Evolutionary conservation across 2,329 filamentous ascomycete species (phyloP).

Genomic region (Alternaria solani): DNA sequence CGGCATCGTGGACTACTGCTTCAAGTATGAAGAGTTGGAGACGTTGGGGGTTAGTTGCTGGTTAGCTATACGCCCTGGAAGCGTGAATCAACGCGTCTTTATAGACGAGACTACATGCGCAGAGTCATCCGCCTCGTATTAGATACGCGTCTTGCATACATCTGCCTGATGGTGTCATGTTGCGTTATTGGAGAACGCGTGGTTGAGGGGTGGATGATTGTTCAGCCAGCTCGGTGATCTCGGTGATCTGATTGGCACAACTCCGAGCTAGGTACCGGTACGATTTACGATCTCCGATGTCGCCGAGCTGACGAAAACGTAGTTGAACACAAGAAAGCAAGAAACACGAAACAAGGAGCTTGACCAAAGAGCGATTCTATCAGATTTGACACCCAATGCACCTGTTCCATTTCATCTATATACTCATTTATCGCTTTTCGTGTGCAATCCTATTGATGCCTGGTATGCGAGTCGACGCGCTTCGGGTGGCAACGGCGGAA

Average conservation of each 20-base stretch:
- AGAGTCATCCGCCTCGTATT: neutral
- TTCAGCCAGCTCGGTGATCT: constrained; percentile 5
- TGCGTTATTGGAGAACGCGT: neutral
- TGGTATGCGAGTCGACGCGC: neutral
- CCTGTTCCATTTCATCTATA: neutral
- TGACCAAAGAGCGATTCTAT: neutral
- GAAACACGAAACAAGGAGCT: neutral
- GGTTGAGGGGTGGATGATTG: constrained; percentile 7
- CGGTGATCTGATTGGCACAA: constrained; percentile 6
- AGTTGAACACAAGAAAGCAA: neutral
- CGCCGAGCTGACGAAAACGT: constrained; percentile 15
- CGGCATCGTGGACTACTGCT: neutral
- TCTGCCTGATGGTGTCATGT: constrained; percentile 2
- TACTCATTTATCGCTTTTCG: neutral
- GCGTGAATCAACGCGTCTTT: constrained; percentile 6
- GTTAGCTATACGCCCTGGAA: neutral
- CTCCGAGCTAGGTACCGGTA: constrained; percentile 4
- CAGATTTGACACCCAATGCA: neutral
- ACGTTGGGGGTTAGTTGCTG: neutral
- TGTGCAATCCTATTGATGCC: neutral
- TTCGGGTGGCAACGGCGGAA: constrained; percentile 18
- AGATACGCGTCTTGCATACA: neutral
- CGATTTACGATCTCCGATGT: constrained; percentile 17
- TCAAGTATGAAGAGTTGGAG: neutral
- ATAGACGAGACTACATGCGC: constrained; percentile 6